Evolutionary conservation across 257 asterid genomes (phyloP).

Genomic region (Paulownia fortunei): DNA sequence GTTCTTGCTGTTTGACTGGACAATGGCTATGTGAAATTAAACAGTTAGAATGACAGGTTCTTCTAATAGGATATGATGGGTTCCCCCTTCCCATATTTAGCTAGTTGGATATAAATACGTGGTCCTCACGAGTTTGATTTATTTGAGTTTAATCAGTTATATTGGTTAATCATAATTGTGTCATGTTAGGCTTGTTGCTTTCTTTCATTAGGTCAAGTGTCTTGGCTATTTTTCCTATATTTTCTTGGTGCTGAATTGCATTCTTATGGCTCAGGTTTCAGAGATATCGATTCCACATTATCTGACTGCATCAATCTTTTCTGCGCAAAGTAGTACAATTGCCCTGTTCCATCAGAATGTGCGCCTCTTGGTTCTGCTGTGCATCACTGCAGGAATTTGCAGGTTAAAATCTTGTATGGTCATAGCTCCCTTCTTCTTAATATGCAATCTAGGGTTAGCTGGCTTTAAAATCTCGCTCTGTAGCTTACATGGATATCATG

Average conservation of each 20-base stretch:
- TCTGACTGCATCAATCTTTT: slow-evolving; percentile 88
- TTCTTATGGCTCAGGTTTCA: slow-evolving; percentile 64
- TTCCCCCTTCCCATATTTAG: not conserved
- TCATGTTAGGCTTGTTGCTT: not conserved
- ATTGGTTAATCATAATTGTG: not conserved
- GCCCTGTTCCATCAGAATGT: slow-evolving; percentile 75
- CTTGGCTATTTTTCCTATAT: not conserved
- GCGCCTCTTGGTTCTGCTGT: slow-evolving; percentile 64
- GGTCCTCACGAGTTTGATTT: slow-evolving; percentile 9
- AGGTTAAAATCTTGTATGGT: slow-evolving; percentile 82
- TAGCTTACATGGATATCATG: slow-evolving; percentile 10
- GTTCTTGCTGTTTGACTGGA: slow-evolving; percentile 16
- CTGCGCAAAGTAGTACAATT: slow-evolving; percentile 79
- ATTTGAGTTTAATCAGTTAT: slow-evolving; percentile 15
- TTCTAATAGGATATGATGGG: not conserved
- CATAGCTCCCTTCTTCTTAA: slow-evolving; percentile 58
- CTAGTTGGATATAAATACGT: not conserved
- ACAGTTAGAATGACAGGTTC: not conserved
- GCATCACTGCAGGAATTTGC: slow-evolving; percentile 84
- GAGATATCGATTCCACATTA: slow-evolving; percentile 90
- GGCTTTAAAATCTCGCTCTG: slow-evolving; percentile 10
- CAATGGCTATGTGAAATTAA: slow-evolving; percentile 6
- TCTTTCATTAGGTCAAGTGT: not conserved
- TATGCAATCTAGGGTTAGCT: slow-evolving; percentile 22
- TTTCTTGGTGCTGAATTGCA: slow-evolving; percentile 31